Evolutionary conservation across 306 rosid genomes (phyloP).

Genomic region (Medicago truncatula): MtrunA17r5.0-ANR NC_053043.1:48797501-48798000

Average conservation of each 20-base stretch:
- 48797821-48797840: not conserved
- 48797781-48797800: not conserved
- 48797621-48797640: not conserved
- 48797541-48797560: not conserved
- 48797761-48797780: not conserved
- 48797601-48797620: not conserved
- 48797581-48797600: not conserved
- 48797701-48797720: no score
- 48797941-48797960: not conserved
- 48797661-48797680: not conserved
- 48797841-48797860: not conserved
- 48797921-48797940: not conserved
- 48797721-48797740: no score
- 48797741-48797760: not conserved
- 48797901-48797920: not conserved
- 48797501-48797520: not conserved
- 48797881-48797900: not conserved
- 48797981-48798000: not conserved
- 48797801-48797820: not conserved
- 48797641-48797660: not conserved
- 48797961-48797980: not conserved
- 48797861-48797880: not conserved
- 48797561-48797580: constrained; percentile 1
- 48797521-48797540: not conserved
- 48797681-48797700: not conserved